Evolutionary conservation across 78 protist species (phyloP).

Genomic region (Pelomyxa schiedti): DNA sequence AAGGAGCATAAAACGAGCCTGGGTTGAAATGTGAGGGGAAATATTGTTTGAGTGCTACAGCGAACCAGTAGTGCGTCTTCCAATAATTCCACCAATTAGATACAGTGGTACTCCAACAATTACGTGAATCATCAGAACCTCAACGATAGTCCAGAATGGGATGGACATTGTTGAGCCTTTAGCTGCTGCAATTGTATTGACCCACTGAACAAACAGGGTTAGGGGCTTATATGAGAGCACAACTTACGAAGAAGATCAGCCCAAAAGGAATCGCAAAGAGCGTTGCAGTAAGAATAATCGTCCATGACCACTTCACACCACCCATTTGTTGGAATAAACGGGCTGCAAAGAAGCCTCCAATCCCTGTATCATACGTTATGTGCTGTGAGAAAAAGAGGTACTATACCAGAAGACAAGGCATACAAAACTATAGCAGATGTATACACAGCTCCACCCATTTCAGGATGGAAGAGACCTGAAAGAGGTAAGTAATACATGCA

Average conservation of each 20-base stretch:
- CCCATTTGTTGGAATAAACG: conserved; percentile 56
- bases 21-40: too few species aligned
- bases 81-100: conserved; percentile 87
- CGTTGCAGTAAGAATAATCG: conserved; percentile 68
- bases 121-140: background rate
- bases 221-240: background rate
- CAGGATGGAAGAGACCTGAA: conserved; percentile 79
- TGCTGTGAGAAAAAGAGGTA: background rate
- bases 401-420: conserved; percentile 67
- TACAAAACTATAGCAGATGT: conserved; percentile 80
- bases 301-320: conserved; percentile 85
- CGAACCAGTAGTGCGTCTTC: conserved; percentile 61
- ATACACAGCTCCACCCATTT: conserved; percentile 78
- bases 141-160: background rate
- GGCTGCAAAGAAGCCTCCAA: conserved; percentile 60
- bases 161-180: background rate
- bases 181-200: background rate
- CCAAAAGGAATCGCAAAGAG: conserved; percentile 69
- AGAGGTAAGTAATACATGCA: conserved; percentile 39
- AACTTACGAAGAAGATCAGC: conserved; percentile 45
- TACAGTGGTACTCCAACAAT: conserved; percentile 75
- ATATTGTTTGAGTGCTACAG: too few species aligned
- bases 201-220: background rate
- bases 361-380: conserved; percentile 11
- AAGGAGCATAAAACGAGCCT: conserved; percentile 76